Evolutionary conservation across 768 basidiomycete species (phyloP).

Genomic region (Krasilnikovozyma curviuscula): DNA sequence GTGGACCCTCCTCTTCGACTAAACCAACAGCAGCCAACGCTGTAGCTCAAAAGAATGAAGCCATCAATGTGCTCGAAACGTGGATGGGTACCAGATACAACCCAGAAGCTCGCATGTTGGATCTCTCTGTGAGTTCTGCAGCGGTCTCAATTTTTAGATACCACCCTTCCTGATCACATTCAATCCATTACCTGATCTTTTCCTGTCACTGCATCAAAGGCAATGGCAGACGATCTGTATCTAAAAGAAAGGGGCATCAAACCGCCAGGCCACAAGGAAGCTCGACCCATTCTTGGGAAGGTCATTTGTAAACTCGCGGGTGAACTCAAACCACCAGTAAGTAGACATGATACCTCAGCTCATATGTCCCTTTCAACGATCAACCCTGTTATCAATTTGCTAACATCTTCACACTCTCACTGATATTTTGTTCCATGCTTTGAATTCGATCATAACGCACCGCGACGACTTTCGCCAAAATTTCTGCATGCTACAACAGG

Average conservation of each 20-base stretch:
- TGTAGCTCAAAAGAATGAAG: too few relatives aligned
- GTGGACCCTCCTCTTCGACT: too few relatives aligned
- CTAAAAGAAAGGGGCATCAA: constrained; percentile 7
- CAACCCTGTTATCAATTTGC: background rate
- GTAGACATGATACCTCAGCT: too few relatives aligned
- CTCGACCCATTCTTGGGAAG: background rate
- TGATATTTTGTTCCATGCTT: background rate
- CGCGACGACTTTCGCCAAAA: too few relatives aligned
- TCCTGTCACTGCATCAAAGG: background rate
- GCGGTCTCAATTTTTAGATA: background rate
- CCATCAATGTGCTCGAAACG: constrained; percentile 1
- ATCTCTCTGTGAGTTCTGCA: constrained; percentile 7
- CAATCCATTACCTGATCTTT: background rate
- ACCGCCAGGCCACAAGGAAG: constrained; percentile 11
- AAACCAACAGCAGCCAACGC: too few relatives aligned
- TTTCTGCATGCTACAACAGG: background rate
- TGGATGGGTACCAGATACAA: constrained; percentile 4
- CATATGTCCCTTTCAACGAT: background rate
- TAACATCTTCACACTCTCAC: background rate
- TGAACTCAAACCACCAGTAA: constrained; percentile 10
- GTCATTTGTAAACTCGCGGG: constrained; percentile 13
- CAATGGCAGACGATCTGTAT: constrained; percentile 1
- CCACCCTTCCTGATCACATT: background rate
- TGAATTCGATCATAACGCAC: background rate
- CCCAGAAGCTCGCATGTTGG: constrained; percentile 4